phyloP scores from a whole-genome alignment of 306 rosid genomes.

The Gillenia trifoliata region DNA sequence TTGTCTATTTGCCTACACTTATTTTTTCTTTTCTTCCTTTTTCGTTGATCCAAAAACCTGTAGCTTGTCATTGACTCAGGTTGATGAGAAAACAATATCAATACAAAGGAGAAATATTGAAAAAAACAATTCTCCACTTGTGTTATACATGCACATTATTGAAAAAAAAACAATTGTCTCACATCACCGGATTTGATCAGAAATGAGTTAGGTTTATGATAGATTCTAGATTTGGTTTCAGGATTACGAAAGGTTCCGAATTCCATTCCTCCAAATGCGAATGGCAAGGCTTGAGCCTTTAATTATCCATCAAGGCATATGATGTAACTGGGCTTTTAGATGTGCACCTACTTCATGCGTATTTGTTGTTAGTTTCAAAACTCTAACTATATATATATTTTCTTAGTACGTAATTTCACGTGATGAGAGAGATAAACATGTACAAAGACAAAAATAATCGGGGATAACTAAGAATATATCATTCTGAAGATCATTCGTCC shows the following conservation, averaged over 20 bases:
- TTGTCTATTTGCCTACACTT: slow-evolving; percentile 6
- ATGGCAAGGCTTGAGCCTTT: neutral
- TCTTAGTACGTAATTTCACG: too few species aligned
- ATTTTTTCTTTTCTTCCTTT: neutral
- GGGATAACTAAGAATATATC: too few species aligned
- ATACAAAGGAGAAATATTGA: too few species aligned
- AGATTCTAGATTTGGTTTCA: neutral
- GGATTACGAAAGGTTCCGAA: neutral
- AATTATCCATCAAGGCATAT: neutral
- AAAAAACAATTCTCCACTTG: neutral
- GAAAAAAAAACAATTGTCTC: neutral
- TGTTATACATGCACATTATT: neutral
- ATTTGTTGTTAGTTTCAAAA: neutral
- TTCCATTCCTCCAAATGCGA: neutral
- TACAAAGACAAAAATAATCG: too few species aligned
- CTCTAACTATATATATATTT: too few species aligned
- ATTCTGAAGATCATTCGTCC: too few species aligned
- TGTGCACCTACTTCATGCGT: neutral
- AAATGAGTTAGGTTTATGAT: neutral
- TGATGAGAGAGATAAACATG: too few species aligned
- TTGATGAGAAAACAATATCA: slow-evolving; percentile 2
- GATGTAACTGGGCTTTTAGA: neutral
- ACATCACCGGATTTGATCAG: neutral
- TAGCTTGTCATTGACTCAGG: neutral
- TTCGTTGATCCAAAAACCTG: neutral